phyloP scores from a whole-genome alignment of 2,329 filamentous ascomycete genomes.

The Ilyonectria robusta region DNA sequence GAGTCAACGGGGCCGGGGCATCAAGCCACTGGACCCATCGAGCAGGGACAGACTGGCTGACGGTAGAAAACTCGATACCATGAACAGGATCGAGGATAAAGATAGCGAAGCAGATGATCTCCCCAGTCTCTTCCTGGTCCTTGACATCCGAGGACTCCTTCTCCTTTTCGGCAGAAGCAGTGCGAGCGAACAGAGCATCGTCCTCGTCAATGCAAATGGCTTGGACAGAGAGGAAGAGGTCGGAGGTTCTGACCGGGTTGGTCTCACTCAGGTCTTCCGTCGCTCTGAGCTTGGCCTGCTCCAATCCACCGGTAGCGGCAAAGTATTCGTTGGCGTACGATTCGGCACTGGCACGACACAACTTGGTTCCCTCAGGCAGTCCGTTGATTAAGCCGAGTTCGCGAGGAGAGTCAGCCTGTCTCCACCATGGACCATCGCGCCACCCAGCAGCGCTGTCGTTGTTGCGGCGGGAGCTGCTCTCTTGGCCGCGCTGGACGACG shows the following conservation, averaged over 20 bases:
- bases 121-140: conserved; percentile 68
- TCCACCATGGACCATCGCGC: conserved; percentile 98
- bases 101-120: conserved; percentile 80
- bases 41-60: conserved; percentile 87
- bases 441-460: conserved; percentile 76
- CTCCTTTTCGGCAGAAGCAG: conserved; percentile 67
- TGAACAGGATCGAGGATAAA: conserved; percentile 92
- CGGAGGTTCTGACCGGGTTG: conserved; percentile 92
- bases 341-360: conserved; percentile 91
- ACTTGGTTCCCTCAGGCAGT: conserved; percentile 88
- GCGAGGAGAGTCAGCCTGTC: conserved; percentile 76
- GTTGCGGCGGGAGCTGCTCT: conserved; percentile 79
- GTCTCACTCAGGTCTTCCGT: conserved; percentile 84
- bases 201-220: conserved; percentile 79
- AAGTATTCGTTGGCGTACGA: conserved; percentile 91
- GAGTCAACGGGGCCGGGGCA: conserved; percentile 72
- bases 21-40: conserved; percentile 96
- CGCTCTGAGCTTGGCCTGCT: conserved; percentile 84
- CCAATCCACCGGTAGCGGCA: conserved; percentile 80
- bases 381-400: conserved; percentile 87
- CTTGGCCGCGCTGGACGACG: conserved; percentile 93
- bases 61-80: conserved; percentile 85
- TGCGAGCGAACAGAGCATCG: conserved; percentile 76
- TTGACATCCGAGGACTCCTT: conserved; percentile 67
- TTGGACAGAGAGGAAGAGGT: conserved; percentile 97